Conservation (phyloP, 2,329 filamentous ascomycete genomes). For the Ophiocordyceps camponoti-rufipedis region DNA sequence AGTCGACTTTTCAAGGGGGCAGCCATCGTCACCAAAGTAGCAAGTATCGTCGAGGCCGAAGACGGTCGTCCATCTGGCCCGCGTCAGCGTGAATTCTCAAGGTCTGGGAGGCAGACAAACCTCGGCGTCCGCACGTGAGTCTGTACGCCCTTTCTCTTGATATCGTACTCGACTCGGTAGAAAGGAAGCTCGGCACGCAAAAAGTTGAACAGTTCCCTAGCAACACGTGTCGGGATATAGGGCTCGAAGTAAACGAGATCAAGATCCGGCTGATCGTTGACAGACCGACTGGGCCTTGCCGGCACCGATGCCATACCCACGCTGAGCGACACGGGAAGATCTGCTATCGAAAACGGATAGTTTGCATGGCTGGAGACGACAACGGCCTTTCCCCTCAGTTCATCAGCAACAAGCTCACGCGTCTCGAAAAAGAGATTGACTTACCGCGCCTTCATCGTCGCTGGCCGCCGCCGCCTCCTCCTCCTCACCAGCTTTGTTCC, state of each 20-base stretch:
- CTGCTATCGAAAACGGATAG: conserved; percentile 32
- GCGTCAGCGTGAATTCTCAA: no score
- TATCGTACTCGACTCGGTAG: conserved; percentile 57
- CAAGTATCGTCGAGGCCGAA: conserved; percentile 45
- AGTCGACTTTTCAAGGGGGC: conserved; percentile 25
- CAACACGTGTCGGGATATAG: conserved; percentile 40
- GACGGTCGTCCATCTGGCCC: conserved; percentile 29
- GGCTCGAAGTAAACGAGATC: conserved; percentile 62
- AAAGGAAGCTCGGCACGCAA: conserved; percentile 55
- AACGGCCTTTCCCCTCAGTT: background rate
- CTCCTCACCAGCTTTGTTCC: conserved; percentile 4
- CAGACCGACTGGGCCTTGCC: conserved; percentile 29
- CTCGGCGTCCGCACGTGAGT: conserved; percentile 40
- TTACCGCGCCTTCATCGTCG: conserved; percentile 1
- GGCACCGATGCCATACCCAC: conserved; percentile 26
- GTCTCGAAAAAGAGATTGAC: background rate
- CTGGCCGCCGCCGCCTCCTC: background rate
- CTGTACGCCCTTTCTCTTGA: conserved; percentile 44
- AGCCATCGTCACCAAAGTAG: conserved; percentile 28
- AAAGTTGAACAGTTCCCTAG: conserved; percentile 48
- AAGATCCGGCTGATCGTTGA: conserved; percentile 51
- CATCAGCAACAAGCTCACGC: background rate
- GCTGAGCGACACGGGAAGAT: conserved; percentile 20
- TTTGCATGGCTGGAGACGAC: conserved; percentile 17
- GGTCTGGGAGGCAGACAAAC: conserved; percentile 6